Percentiles rank a stretch among this genome's conserved stretches.
Conservation (phyloP, 2,329 filamentous ascomycete species). For the Arthroderma uncinatum region DNA sequence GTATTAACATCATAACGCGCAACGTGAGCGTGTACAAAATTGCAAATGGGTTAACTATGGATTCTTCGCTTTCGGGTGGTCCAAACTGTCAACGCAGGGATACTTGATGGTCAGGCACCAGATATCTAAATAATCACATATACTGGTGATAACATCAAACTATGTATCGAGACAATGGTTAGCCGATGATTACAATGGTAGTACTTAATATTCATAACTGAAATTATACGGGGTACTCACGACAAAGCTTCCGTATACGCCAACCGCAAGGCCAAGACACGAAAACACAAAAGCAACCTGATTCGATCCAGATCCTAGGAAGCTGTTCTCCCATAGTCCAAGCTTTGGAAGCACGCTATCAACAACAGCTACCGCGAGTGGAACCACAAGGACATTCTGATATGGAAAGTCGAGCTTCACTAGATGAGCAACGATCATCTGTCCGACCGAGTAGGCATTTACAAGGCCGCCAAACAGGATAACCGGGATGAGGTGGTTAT, state of each 20-base stretch:
- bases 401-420: constrained; percentile 82
- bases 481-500: constrained; percentile 79
- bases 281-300: constrained; percentile 86
- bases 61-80: constrained; percentile 4
- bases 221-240: constrained; percentile 30
- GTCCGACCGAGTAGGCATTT: constrained; percentile 89
- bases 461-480: constrained; percentile 76
- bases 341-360: constrained; percentile 67
- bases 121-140: constrained; percentile 96
- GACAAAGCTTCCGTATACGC: constrained; percentile 95
- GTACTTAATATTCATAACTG: not conserved
- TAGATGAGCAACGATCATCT: constrained; percentile 91
- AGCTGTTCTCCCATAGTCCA: constrained; percentile 64
- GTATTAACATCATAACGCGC: not conserved
- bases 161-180: constrained; percentile 16
- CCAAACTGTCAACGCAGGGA: constrained; percentile 37
- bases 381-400: constrained; percentile 71
- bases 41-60: not conserved
- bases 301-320: constrained; percentile 64
- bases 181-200: not conserved
- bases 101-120: constrained; percentile 98
- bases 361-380: constrained; percentile 64
- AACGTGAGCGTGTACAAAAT: not conserved
- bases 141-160: constrained; percentile 89
- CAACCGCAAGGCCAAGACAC: constrained; percentile 71